Percentiles rank a stretch among this genome's conserved stretches.
phyloP scores from a whole-genome alignment of 768 basidiomycete species.

The Tulasnella sp. region DNA sequence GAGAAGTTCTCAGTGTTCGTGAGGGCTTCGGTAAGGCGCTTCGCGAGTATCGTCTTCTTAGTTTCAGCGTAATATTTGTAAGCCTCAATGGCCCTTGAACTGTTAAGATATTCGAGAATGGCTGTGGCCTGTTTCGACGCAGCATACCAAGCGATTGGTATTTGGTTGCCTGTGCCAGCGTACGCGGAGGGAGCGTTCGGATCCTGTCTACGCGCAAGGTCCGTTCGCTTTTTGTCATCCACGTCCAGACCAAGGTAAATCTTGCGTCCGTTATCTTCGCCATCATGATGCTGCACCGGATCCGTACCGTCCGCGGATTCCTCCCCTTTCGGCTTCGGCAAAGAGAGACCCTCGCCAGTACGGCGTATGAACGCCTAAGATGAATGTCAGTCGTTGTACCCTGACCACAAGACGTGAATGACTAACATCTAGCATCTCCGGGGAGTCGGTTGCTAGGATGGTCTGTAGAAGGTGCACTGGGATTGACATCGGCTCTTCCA shows the following conservation, averaged over 20 bases:
- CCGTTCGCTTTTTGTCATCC: constrained; percentile 58
- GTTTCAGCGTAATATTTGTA: constrained; percentile 50
- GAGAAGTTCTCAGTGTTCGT: constrained; percentile 46
- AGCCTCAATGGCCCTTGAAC: constrained; percentile 48
- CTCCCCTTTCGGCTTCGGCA: constrained; percentile 34
- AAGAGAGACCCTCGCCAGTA: constrained; percentile 43
- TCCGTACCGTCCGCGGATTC: constrained; percentile 33
- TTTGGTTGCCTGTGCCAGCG: constrained; percentile 34
- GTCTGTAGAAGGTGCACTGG: constrained; percentile 30
- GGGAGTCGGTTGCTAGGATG: constrained; percentile 45
- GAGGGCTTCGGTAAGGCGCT: constrained; percentile 43
- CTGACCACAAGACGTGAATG: not conserved
- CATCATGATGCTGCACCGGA: constrained; percentile 39
- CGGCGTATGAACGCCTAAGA: constrained; percentile 49
- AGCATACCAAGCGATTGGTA: constrained; percentile 49
- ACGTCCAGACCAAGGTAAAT: constrained; percentile 59
- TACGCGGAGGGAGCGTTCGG: no score
- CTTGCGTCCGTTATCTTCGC: constrained; percentile 38
- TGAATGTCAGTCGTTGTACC: not conserved
- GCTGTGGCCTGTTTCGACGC: constrained; percentile 33
- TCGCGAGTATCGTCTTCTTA: constrained; percentile 45
- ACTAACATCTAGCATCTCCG: constrained; percentile 48
- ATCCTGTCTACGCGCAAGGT: constrained; percentile 52
- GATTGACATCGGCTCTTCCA: constrained; percentile 12
- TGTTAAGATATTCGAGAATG: constrained; percentile 48